Base-by-base conservation (phyloP, 2,329 filamentous ascomycete genomes). In the Lasiodiplodia theobromae region DNA sequence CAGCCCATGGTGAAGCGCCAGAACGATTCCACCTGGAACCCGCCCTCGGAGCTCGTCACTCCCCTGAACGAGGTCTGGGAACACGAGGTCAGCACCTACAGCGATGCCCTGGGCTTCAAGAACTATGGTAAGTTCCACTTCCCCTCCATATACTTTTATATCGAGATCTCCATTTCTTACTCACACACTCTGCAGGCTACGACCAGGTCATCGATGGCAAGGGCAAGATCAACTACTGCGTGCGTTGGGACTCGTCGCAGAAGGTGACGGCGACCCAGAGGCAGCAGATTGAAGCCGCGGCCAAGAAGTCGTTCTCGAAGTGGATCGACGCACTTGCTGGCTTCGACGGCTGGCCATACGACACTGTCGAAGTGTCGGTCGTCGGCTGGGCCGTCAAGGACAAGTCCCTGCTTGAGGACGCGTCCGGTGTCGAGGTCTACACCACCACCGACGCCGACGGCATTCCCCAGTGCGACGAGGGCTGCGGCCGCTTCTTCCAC, bases 401-500 rank as follows among this genome's bases (percentile, higher is more conserved):
- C 69, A 76, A 74, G 67, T 72, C 66, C 37, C 74, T 81, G 18
- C 77, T 83, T 23, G 70, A 82, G 71, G 82, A 81, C 53, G 75
- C 73, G 7, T 70, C 70, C 12, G 76, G 76, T 16, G 77, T 82
- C 51, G 74, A 81, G 60, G 77, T 84, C 58, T 83, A 84, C 74
- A 84, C 80, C 4, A 77, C 78, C 49, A 75, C 70, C 7, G 82
- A 85, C 67, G 64, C 60, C 1, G 80, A 75, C 0, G 82, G 82
- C 1, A 76, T 80, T 23, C 82, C 82, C 0, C 76, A 84, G 73
- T 85, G 83, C 70, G 76, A 77, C 25, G 74, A 77, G 52, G 71
- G 74, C 7, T 84, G 83, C 69, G 81, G 82, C 18, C 77, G 82
- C 34, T 82, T 82, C 76, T 84, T 83, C 76, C 79, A 85, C 72